These are phyloP conservation scores for Geotrichum macrosporum DNA, from an alignment of 1,139 yeast species.

Conservation along the genomic window DNA sequence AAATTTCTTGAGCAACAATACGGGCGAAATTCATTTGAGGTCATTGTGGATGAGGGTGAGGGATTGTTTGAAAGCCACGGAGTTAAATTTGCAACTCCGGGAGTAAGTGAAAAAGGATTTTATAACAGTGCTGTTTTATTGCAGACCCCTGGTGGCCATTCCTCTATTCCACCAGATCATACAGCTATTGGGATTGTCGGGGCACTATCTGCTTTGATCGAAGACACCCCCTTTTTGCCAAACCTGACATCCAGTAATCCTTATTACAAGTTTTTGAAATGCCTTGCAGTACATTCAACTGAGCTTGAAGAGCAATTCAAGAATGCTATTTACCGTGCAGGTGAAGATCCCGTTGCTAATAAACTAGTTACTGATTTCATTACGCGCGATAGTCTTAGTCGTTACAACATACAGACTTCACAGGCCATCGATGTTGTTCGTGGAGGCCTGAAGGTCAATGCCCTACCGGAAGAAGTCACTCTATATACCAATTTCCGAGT, in stretches of 20 bases:
- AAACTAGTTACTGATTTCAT: constrained; percentile 19
- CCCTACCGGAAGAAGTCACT: constrained; percentile 60
- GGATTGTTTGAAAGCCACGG: constrained; percentile 43
- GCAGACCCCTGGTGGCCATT: constrained; percentile 65
- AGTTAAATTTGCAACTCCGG: constrained; percentile 51
- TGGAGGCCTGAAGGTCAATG: constrained; percentile 64
- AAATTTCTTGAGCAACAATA: constrained; percentile 46
- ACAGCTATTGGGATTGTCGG: constrained; percentile 70
- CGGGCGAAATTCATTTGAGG: constrained; percentile 54
- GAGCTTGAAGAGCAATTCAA: constrained; percentile 25
- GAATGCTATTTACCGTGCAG: constrained; percentile 21
- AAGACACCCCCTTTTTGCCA: constrained; percentile 47
- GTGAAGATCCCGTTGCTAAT: constrained; percentile 17
- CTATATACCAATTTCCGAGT: constrained; percentile 54
- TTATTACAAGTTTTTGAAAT: constrained; percentile 43
- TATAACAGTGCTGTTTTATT: constrained; percentile 48
- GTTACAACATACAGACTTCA: constrained; percentile 52
- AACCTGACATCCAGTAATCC: constrained; percentile 50
- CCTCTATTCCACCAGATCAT: constrained; percentile 67
- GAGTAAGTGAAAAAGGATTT: constrained; percentile 65
- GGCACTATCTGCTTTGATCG: constrained; percentile 49
- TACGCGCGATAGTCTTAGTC: constrained; percentile 23
- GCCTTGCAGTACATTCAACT: constrained; percentile 45
- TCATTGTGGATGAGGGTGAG: constrained; percentile 63
- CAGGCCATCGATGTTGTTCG: constrained; percentile 57